Evolutionary conservation across 305 asterid genomes (phyloP), one percentile per base, ranked within the genome.

Genomic region (Solanum aculeatissimum): DNA sequence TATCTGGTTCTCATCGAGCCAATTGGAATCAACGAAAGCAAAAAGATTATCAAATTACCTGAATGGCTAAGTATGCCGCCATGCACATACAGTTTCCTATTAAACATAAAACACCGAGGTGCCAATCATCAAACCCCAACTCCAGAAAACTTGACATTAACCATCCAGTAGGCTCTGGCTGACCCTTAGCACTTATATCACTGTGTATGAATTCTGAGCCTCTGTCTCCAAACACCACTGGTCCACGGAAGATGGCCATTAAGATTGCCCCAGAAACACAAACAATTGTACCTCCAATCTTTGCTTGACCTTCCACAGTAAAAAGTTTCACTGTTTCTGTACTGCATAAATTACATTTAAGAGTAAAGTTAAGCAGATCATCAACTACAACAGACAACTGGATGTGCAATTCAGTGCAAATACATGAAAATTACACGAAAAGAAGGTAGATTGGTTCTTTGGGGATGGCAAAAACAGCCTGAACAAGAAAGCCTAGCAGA

Each of bases 231-330:
- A 97, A 90, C 43, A 97, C 89, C 63, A 93, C 94, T 70, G 98
- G 98, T 66, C 99, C 99, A 21, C 97, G 95, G 90, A 91, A 94
- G 88, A 91, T 63, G 60, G 97, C 95, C 98, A 97, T 97, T 69
- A 97, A 74, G 83, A 97, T 82, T 62, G 99, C 99, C 85, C 98
- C 99, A 74, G 91, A 91, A 82, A 97, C 95, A 88, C 99, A 97
- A 70, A 95, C 90, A 85, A 95, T 89, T 14, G 98, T 94, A 78
- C 98, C 99, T 27, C 97, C 98, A 84, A 97, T 66, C 94, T 97
- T 97, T 84, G 98, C 94, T 87, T 90, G 98, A 69, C 99, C 99
- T 91, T 95, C 98, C 63, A 85, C 85, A 87, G 84, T 95, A 60
- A 88, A 91, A 86, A 97, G 86, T 89, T 89, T 92, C 88, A 97